Evolutionary conservation across 176 grass and related monocot species (phyloP).

Genomic region (Bromus sterilis): DNA sequence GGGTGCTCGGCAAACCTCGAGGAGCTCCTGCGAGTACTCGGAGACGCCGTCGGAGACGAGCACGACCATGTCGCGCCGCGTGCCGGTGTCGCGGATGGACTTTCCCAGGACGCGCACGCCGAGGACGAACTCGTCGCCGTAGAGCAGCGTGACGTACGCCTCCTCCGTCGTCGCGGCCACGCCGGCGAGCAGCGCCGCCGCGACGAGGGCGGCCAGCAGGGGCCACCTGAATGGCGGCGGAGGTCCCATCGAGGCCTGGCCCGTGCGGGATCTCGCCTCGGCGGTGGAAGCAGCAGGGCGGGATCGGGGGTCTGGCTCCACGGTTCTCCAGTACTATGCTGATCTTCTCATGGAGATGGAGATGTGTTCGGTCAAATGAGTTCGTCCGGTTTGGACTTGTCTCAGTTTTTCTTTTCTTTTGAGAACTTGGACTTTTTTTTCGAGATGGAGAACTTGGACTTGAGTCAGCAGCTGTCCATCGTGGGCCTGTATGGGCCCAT

Average conservation of each 20-base stretch:
- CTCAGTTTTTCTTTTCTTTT: too few relatives aligned
- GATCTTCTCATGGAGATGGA: not conserved
- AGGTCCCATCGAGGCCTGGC: constrained; percentile 23
- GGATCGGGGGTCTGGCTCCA: not conserved
- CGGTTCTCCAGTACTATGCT: not conserved
- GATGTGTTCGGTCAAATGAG: constrained; percentile 15
- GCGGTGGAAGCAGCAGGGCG: not conserved
- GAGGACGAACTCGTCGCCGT: constrained; percentile 91
- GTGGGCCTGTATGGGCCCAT: not conserved
- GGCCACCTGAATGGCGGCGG: not conserved
- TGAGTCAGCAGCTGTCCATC: too few relatives aligned
- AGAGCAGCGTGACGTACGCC: constrained; percentile 85
- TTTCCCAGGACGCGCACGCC: constrained; percentile 89
- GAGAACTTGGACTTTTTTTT: too few relatives aligned
- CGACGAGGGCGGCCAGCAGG: constrained; percentile 22
- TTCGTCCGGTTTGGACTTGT: constrained; percentile 11
- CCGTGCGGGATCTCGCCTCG: not conserved
- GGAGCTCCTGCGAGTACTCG: constrained; percentile 56
- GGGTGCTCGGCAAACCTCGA: constrained; percentile 27
- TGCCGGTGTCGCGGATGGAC: constrained; percentile 73
- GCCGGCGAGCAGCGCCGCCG: constrained; percentile 15
- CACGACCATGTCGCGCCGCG: constrained; percentile 68
- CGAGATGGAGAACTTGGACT: too few relatives aligned
- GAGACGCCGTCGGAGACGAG: constrained; percentile 96
- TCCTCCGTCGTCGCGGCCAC: constrained; percentile 46